These are phyloP conservation scores for Epichloe bromicola DNA, from an alignment of 2,329 filamentous ascomycete genomes.

Conservation along the genomic window DNA sequence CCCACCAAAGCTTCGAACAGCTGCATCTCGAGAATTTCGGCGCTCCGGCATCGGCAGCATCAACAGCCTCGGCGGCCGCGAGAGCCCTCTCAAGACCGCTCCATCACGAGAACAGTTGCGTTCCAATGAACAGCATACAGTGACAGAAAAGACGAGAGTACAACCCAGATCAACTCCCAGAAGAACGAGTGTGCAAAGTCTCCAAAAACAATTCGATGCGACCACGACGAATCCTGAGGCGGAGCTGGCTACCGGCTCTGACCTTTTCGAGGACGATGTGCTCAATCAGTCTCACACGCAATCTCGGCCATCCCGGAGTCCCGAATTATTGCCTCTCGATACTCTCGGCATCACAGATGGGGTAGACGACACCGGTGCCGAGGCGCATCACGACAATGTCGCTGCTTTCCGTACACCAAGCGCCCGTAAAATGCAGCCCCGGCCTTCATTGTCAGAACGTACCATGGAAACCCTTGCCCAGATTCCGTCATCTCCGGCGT, in stretches of 20 bases:
- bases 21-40: slow-evolving; percentile 28
- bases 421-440: slow-evolving; percentile 14
- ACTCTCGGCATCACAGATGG: not conserved
- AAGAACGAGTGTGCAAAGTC: slow-evolving; percentile 3
- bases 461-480: slow-evolving; percentile 75
- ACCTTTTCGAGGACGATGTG: not conserved
- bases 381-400: slow-evolving; percentile 7
- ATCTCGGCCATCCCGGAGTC: not conserved
- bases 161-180: slow-evolving; percentile 8
- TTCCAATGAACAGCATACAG: slow-evolving; percentile 2
- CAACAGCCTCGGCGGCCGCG: slow-evolving; percentile 9
- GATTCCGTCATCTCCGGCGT: slow-evolving; percentile 63
- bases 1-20: slow-evolving; percentile 27
- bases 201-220: slow-evolving; percentile 6
- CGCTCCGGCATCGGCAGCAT: slow-evolving; percentile 12
- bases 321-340: not conserved
- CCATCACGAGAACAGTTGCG: slow-evolving; percentile 12
- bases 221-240: not conserved
- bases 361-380: not conserved
- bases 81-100: slow-evolving; percentile 8
- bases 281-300: not conserved
- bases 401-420: slow-evolving; percentile 10
- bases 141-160: slow-evolving; percentile 5
- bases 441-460: slow-evolving; percentile 62
- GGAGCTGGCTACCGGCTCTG: not conserved